These are phyloP conservation scores for Trichoderma pleuroti DNA, from an alignment of 2,329 filamentous ascomycete genomes.

Conservation along the genomic window DNA sequence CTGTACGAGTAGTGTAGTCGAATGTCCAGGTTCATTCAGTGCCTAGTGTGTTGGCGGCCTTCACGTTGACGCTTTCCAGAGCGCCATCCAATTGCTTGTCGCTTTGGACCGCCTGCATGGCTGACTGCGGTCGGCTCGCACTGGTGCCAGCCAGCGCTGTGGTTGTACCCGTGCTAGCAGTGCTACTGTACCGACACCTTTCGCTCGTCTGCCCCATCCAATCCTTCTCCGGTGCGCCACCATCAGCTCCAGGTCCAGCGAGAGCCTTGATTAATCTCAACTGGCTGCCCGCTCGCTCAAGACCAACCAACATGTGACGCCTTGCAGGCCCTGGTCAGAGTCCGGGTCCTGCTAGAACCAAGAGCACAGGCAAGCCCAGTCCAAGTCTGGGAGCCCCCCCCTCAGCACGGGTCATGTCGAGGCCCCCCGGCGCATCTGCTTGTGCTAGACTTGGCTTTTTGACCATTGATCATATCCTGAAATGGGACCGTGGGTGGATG, in stretches of 20 bases:
- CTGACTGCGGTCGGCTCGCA: neutral
- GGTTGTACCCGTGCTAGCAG: neutral
- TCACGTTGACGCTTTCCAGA: neutral
- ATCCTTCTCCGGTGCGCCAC: conserved; percentile 12
- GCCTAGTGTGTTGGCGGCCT: neutral
- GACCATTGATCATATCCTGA: neutral
- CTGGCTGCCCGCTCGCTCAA: neutral
- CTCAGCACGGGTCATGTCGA: neutral
- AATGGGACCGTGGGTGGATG: neutral
- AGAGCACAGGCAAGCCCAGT: neutral
- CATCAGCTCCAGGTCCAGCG: conserved; percentile 12
- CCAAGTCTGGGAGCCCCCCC: neutral
- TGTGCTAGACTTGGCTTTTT: neutral
- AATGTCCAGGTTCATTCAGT: neutral
- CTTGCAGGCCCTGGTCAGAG: neutral
- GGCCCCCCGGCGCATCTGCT: neutral
- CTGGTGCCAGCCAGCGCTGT: neutral
- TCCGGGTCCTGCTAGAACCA: neutral
- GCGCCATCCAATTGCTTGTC: neutral
- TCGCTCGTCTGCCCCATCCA: neutral
- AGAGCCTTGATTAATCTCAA: conserved; percentile 16
- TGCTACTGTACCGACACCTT: neutral
- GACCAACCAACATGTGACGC: conserved; percentile 20
- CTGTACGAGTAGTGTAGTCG: too few relatives aligned
- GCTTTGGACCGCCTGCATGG: neutral